phyloP scores from a whole-genome alignment of 768 basidiomycete species.

The Pulveroboletus sp. region DNA sequence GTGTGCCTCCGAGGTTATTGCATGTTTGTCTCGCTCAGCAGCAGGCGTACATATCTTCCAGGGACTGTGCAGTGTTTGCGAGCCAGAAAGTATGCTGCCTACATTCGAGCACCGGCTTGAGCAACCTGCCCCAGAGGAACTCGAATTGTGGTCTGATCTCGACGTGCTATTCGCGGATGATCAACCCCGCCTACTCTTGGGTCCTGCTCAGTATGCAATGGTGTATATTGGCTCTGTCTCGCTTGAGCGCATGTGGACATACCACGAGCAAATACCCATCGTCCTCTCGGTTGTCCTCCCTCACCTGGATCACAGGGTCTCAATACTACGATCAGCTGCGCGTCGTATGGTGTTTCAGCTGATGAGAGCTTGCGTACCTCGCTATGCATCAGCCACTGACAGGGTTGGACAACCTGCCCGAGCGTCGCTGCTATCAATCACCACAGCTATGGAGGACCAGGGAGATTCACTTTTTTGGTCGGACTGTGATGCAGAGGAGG shows the following conservation, averaged over 20 bases:
- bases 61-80: slow-evolving; percentile 80
- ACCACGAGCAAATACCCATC: slow-evolving; percentile 61
- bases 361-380: slow-evolving; percentile 75
- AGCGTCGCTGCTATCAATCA: slow-evolving; percentile 43
- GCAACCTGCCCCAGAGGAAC: slow-evolving; percentile 56
- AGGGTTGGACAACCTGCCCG: slow-evolving; percentile 46
- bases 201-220: slow-evolving; percentile 85
- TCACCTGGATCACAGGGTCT: slow-evolving; percentile 74
- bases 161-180: slow-evolving; percentile 66
- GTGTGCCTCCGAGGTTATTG: slow-evolving; percentile 77
- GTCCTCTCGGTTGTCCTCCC: slow-evolving; percentile 77
- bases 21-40: slow-evolving; percentile 74
- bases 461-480: slow-evolving; percentile 61
- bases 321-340: slow-evolving; percentile 65
- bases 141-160: slow-evolving; percentile 76
- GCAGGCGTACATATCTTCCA: slow-evolving; percentile 71
- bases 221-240: slow-evolving; percentile 77
- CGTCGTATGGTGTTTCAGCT: slow-evolving; percentile 82
- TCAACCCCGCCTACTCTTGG: slow-evolving; percentile 64
- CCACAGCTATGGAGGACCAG: slow-evolving; percentile 55
- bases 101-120: slow-evolving; percentile 66
- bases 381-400: slow-evolving; percentile 69
- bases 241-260: slow-evolving; percentile 71
- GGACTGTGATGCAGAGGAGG: slow-evolving; percentile 56
- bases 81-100: slow-evolving; percentile 80